Percentiles rank a stretch among this genome's conserved stretches.
These are phyloP conservation scores for Hyphopichia wangnamkhiaoensis DNA, from an alignment of 1,139 yeast species.

Conservation along the genomic window DNA sequence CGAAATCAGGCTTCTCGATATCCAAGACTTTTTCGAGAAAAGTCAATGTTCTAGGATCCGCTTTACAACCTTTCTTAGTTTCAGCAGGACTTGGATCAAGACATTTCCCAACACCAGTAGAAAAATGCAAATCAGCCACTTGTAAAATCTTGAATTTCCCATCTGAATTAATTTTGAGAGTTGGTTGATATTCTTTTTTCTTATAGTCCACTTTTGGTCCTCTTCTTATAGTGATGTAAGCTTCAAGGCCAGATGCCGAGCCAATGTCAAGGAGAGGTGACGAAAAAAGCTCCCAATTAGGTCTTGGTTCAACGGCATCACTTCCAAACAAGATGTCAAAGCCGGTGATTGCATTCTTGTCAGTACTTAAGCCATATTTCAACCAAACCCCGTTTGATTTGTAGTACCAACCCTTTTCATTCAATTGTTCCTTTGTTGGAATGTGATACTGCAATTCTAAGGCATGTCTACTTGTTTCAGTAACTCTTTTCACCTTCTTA, in stretches of 20 bases:
- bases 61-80: slow-evolving; percentile 49
- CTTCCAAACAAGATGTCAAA: slow-evolving; percentile 70
- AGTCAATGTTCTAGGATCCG: slow-evolving; percentile 62
- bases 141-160: slow-evolving; percentile 70
- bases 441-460: slow-evolving; percentile 25
- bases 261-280: slow-evolving; percentile 22
- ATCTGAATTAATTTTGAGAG: slow-evolving; percentile 20
- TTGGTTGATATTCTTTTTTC: slow-evolving; percentile 12
- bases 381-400: slow-evolving; percentile 22
- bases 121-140: slow-evolving; percentile 74
- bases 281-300: slow-evolving; percentile 57
- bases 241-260: slow-evolving; percentile 11
- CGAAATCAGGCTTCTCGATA: slow-evolving; percentile 67
- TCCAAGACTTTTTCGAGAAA: slow-evolving; percentile 64
- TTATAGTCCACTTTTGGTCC: slow-evolving; percentile 22
- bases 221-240: slow-evolving; percentile 27
- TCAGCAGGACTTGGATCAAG: slow-evolving; percentile 57
- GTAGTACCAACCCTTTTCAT: slow-evolving; percentile 36
- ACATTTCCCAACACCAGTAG: slow-evolving; percentile 69
- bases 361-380: slow-evolving; percentile 16
- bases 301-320: slow-evolving; percentile 77
- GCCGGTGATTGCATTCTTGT: slow-evolving; percentile 32
- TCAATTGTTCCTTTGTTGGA: slow-evolving; percentile 33
- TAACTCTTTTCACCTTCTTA: slow-evolving; percentile 7
- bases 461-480: slow-evolving; percentile 18